Evolutionary conservation across 768 basidiomycete genomes (phyloP).

Genomic region (Leccinum broughii): DNA sequence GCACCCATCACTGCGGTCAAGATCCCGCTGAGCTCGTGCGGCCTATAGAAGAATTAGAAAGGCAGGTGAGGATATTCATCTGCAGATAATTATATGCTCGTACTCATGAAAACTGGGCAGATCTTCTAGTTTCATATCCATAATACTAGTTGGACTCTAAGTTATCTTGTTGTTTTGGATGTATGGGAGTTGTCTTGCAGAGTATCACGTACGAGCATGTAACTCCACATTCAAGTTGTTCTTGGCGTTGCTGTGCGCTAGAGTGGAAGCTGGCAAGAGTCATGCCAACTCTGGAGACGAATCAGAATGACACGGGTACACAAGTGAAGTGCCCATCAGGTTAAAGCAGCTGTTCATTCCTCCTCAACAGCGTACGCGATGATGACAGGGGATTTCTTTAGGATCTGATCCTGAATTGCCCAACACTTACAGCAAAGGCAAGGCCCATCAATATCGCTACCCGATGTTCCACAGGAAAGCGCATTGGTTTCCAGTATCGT

Average conservation of each 20-base stretch:
- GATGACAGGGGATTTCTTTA: neutral
- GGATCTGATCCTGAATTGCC: neutral
- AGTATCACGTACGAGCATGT: neutral
- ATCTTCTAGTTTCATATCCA: neutral
- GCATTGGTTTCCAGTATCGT: neutral
- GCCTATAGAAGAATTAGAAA: conserved; percentile 5
- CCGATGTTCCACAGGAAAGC: neutral
- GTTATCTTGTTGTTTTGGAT: neutral
- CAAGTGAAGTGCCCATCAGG: neutral
- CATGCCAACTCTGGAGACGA: neutral
- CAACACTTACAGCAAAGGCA: neutral
- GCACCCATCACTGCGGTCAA: conserved; percentile 24
- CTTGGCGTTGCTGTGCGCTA: neutral
- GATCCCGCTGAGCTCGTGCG: conserved; percentile 15
- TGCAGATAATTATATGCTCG: neutral
- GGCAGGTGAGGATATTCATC: neutral
- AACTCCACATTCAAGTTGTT: neutral
- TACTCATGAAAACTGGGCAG: neutral
- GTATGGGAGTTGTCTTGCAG: neutral
- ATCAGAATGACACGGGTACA: neutral
- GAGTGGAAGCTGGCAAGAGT: neutral
- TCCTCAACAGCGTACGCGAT: neutral
- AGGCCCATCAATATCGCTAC: neutral
- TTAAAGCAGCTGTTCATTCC: neutral
- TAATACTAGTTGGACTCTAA: neutral